Evolutionary conservation across 2,329 filamentous ascomycete genomes (phyloP).

Genomic region (Cladosporium sp.): DNA sequence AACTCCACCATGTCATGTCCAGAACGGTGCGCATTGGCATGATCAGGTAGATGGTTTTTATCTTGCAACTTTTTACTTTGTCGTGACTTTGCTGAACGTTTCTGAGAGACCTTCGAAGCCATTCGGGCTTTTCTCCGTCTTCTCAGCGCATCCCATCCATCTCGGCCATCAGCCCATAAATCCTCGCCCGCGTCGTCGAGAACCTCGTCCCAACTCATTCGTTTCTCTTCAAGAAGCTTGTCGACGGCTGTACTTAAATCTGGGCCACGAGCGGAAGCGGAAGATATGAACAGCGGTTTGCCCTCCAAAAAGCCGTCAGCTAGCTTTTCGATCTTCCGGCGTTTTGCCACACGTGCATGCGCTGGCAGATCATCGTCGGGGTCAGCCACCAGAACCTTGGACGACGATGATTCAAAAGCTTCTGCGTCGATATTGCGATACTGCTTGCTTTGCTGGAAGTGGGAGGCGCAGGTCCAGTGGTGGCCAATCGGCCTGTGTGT

Average conservation of each 20-base stretch:
- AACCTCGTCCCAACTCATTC: slow-evolving; percentile 2
- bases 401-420: slow-evolving; percentile 15
- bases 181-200: slow-evolving; percentile 8
- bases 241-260: slow-evolving; percentile 21
- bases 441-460: slow-evolving; percentile 25
- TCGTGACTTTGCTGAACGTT: neutral
- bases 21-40: neutral
- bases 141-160: slow-evolving; percentile 15
- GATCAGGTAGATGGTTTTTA: neutral
- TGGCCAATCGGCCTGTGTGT: slow-evolving; percentile 26
- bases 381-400: slow-evolving; percentile 48
- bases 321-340: slow-evolving; percentile 52
- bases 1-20: neutral
- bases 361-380: slow-evolving; percentile 53
- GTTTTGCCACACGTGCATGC: slow-evolving; percentile 45
- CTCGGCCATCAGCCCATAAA: slow-evolving; percentile 12
- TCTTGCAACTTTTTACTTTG: neutral
- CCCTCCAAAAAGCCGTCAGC: slow-evolving; percentile 55
- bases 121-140: neutral
- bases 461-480: slow-evolving; percentile 24
- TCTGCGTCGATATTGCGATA: slow-evolving; percentile 23
- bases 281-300: slow-evolving; percentile 50
- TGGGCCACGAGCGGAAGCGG: slow-evolving; percentile 36
- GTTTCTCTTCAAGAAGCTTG: slow-evolving; percentile 10
- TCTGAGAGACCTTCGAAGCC: neutral